phyloP scores from a whole-genome alignment of 129 eudicot species.

The Dittrichia graveolens region DNA sequence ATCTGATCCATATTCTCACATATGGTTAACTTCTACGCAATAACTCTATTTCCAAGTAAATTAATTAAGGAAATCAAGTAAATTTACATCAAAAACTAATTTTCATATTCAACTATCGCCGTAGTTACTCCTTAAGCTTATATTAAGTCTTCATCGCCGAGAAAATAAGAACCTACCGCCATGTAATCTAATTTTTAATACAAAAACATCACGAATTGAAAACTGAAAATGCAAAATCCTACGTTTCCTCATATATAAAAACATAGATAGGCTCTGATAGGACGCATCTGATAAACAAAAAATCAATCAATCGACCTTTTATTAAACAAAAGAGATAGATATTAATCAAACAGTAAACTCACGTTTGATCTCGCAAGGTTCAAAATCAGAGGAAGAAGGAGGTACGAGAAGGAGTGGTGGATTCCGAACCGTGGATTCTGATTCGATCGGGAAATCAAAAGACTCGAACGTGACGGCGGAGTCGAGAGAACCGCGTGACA shows the following conservation, averaged over 20 bases:
- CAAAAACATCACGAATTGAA: neutral
- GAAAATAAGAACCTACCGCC: neutral
- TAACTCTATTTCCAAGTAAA: neutral
- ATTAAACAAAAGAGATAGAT: neutral
- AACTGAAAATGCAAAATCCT: slow-evolving; percentile 2
- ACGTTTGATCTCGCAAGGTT: slow-evolving; percentile 83
- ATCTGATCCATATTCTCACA: no score
- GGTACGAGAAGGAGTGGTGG: slow-evolving; percentile 52
- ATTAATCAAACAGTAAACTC: slow-evolving; percentile 2
- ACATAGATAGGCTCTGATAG: neutral
- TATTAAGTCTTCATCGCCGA: neutral
- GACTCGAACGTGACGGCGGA: slow-evolving; percentile 58
- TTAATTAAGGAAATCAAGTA: neutral
- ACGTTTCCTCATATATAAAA: neutral
- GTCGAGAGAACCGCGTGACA: slow-evolving; percentile 53
- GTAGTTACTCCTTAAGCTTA: neutral
- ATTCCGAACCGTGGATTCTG: slow-evolving; percentile 35
- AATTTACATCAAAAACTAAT: neutral
- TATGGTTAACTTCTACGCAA: no score
- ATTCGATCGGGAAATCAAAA: slow-evolving; percentile 49
- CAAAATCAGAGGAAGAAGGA: slow-evolving; percentile 42
- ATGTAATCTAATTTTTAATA: neutral
- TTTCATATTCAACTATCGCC: neutral
- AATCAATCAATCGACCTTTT: neutral
- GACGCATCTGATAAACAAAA: slow-evolving; percentile 15